phyloP scores from a whole-genome alignment of 2,329 filamentous ascomycete genomes.

The Pseudopyrenochaeta lycopersici region DNA sequence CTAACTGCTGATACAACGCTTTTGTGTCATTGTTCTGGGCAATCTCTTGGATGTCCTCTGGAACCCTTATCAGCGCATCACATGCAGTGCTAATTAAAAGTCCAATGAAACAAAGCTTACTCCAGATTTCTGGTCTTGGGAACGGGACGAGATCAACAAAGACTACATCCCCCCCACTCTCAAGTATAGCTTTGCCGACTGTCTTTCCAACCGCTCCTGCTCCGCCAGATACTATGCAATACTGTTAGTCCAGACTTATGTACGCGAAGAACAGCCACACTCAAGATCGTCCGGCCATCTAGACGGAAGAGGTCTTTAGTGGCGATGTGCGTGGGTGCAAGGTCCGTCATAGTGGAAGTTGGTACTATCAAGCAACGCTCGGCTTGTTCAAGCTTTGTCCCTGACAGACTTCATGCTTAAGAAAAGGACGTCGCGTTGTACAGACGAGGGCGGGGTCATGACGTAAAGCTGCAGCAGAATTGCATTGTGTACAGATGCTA shows the following conservation, averaged over 20 bases:
- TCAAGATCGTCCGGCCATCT: conserved; percentile 30
- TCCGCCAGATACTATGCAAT: conserved; percentile 34
- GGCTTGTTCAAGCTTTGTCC: background rate
- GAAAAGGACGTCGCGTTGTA: no score
- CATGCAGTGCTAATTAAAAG: background rate
- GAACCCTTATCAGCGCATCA: background rate
- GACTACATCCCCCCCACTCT: conserved; percentile 37
- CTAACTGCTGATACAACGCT: conserved; percentile 24
- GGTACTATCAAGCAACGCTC: background rate
- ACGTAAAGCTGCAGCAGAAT: no score
- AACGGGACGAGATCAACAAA: conserved; percentile 23
- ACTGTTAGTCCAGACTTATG: background rate
- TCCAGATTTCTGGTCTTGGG: conserved; percentile 12
- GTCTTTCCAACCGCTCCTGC: conserved; percentile 34
- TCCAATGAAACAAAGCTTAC: conserved; percentile 1
- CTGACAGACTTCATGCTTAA: no score
- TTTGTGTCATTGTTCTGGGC: conserved; percentile 15
- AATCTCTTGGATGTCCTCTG: conserved; percentile 10
- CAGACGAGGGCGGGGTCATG: no score
- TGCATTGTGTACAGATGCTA: no score
- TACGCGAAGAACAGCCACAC: conserved; percentile 10
- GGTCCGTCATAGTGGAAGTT: conserved; percentile 20
- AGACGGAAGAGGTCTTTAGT: conserved; percentile 34
- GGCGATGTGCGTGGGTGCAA: conserved; percentile 21
- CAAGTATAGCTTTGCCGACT: conserved; percentile 32